Base-by-base conservation (phyloP, 306 rosid genomes). In the Phaseolus lunatus region DNA sequence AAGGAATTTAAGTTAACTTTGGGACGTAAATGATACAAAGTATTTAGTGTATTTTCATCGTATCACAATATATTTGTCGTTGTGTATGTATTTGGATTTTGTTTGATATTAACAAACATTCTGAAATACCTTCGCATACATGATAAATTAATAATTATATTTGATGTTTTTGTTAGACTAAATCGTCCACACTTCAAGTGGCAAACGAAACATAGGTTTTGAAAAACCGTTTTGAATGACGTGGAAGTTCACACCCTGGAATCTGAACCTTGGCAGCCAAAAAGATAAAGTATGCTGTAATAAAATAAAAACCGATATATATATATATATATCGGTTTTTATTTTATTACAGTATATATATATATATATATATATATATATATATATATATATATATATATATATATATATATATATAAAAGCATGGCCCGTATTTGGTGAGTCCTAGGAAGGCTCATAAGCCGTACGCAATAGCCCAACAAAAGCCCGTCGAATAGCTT, bases 1-100 rank as follows among this genome's bases (percentile, higher is more conserved):
- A 52, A 59, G 64, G 68, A 47, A 66, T 62, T 47, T 78, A 73
- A 61, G 75, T 27, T 9, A 65, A 45, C 43, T n/a, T 77, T 58
- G 45, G 75, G 26, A 50, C 71, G 45, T 67, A 52, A 69, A 74
- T 74, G 56, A 29, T 61, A 61, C 66, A 61, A 31, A 58, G 26
- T 26, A 26, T 58, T 58, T 14, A 58, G 37, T 58, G 39, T 5
- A 45, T 16, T 48, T 56, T 56, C 77, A 49, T 71, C 41, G 44
- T 13, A 45, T 70, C 33, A 18, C 72, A 70, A 56, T 76, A 58
- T 76, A 47, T 52, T 70, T 48, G 31, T 5, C 31, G 33, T 26
- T 44, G 33, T 47, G 49, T 67, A 9, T 41, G 54, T 44, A 33
- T 44, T 26, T 66, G 45, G 24, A 31, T 39, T 50, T 31, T 15